Evolutionary conservation across 257 asterid genomes (phyloP).

Genomic region (Leptodermis oblonga): DNA sequence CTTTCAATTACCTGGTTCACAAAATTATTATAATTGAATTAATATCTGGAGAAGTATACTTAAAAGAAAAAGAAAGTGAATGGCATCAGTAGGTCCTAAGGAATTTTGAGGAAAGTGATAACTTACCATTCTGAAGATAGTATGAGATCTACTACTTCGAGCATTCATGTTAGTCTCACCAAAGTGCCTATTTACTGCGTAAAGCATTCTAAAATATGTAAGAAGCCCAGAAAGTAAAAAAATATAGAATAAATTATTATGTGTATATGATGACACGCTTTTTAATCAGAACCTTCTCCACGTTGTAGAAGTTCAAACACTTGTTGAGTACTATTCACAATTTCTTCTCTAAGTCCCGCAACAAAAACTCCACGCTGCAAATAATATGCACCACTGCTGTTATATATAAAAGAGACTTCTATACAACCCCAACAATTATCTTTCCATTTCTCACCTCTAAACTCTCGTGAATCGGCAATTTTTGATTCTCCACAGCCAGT

Average conservation of each 20-base stretch:
- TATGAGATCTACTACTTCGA: conserved; percentile 94
- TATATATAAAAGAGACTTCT: conserved; percentile 9
- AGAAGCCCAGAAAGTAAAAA: conserved; percentile 2
- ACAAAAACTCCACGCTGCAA: conserved; percentile 94
- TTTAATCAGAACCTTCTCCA: conserved; percentile 78
- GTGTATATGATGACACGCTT: background rate
- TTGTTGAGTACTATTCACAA: conserved; percentile 78
- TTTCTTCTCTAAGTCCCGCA: conserved; percentile 96
- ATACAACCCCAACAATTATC: conserved; percentile 4
- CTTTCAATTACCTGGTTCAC: conserved; percentile 83
- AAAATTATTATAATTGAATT: conserved; percentile 4
- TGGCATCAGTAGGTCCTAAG: conserved; percentile 14
- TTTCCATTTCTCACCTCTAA: conserved; percentile 60
- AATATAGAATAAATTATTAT: background rate
- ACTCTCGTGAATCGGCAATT: conserved; percentile 95
- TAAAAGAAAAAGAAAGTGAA: conserved; percentile 16
- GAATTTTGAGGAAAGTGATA: conserved; percentile 17
- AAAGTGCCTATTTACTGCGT: conserved; percentile 90
- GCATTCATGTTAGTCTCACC: conserved; percentile 99
- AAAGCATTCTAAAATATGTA: conserved; percentile 11
- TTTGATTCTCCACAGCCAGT: conserved; percentile 82
- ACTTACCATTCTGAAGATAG: conserved; percentile 93
- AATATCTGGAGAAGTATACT: conserved; percentile 4
- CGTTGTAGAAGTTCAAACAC: conserved; percentile 76
- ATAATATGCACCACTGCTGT: conserved; percentile 18